Evolutionary conservation across 1,139 yeast species (phyloP).

Genomic region (Candida mesenterica): DNA sequence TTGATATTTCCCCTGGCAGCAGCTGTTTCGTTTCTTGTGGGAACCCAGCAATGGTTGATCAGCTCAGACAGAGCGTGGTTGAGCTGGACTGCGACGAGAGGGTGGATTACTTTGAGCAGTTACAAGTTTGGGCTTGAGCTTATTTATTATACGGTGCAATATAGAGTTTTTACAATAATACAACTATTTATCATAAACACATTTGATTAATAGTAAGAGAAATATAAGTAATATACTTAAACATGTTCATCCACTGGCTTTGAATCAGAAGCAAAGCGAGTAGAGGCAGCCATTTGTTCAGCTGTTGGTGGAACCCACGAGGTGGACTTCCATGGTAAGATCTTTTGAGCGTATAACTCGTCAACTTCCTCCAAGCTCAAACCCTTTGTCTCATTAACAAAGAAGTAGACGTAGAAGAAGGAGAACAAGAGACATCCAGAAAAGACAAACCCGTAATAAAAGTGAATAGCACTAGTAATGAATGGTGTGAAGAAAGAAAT

Average conservation of each 20-base stretch:
- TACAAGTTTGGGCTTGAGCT: conserved; percentile 19
- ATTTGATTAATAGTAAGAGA: background rate
- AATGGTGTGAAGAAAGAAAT: conserved; percentile 77
- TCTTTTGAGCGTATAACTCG: conserved; percentile 51
- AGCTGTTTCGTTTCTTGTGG: conserved; percentile 39
- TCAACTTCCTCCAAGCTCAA: conserved; percentile 51
- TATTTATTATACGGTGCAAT: conserved; percentile 1
- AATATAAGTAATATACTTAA: conserved; percentile 9
- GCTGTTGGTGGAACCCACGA: conserved; percentile 44
- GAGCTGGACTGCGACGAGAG: conserved; percentile 9
- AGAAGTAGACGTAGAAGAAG: conserved; percentile 52
- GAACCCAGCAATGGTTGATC: conserved; percentile 33
- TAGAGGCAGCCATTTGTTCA: conserved; percentile 26
- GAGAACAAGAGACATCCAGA: conserved; percentile 24
- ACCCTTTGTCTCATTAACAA: conserved; percentile 66
- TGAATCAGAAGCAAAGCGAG: conserved; percentile 18
- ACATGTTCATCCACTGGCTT: conserved; percentile 20
- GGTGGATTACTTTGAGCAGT: conserved; percentile 18
- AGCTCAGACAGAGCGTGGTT: conserved; percentile 13
- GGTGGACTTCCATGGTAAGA: conserved; percentile 50
- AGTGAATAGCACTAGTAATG: conserved; percentile 35
- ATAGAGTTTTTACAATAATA: background rate
- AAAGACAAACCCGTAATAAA: conserved; percentile 28
- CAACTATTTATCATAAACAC: too few species aligned
- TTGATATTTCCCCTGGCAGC: conserved; percentile 24